phyloP scores from a whole-genome alignment of 441 rosid genomes.

The Biscutella laevigata region DNA sequence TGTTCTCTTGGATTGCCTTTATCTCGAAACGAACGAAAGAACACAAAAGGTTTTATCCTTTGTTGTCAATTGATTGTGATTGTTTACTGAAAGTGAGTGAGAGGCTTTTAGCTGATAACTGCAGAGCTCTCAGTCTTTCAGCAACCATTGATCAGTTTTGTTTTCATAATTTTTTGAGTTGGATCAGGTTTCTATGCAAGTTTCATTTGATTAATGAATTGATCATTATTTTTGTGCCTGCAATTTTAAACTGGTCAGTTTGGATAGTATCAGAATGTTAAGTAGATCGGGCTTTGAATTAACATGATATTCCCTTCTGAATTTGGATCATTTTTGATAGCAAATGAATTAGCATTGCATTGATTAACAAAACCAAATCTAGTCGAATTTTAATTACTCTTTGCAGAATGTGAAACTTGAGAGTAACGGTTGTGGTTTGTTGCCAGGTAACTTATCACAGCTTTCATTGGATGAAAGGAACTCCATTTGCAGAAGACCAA shows the following conservation, averaged over 20 bases:
- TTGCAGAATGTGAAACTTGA: not conserved
- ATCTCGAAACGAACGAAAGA: not conserved
- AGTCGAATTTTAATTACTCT: not conserved
- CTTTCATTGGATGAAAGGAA: slow-evolving; percentile 97
- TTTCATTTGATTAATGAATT: not conserved
- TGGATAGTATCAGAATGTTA: not conserved
- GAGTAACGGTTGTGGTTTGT: not conserved
- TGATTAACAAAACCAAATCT: not conserved
- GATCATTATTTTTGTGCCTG: not conserved
- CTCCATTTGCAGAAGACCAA: slow-evolving; percentile 93
- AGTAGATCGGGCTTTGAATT: not conserved
- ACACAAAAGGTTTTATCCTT: too few relatives aligned
- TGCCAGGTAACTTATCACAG: slow-evolving; percentile 75
- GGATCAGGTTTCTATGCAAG: not conserved
- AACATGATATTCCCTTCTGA: not conserved
- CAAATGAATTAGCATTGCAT: not conserved
- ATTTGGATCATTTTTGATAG: not conserved
- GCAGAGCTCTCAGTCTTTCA: too few relatives aligned
- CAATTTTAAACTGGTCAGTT: not conserved
- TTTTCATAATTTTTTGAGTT: not conserved
- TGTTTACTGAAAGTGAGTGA: too few relatives aligned
- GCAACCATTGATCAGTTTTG: not conserved
- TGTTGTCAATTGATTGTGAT: too few relatives aligned
- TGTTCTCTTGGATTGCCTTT: not conserved
- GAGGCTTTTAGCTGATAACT: too few relatives aligned